Percentiles rank a stretch among this genome's conserved stretches.
Evolutionary conservation across 805 yeast genomes (phyloP).

Genomic region (Pichia membranifaciens): DNA sequence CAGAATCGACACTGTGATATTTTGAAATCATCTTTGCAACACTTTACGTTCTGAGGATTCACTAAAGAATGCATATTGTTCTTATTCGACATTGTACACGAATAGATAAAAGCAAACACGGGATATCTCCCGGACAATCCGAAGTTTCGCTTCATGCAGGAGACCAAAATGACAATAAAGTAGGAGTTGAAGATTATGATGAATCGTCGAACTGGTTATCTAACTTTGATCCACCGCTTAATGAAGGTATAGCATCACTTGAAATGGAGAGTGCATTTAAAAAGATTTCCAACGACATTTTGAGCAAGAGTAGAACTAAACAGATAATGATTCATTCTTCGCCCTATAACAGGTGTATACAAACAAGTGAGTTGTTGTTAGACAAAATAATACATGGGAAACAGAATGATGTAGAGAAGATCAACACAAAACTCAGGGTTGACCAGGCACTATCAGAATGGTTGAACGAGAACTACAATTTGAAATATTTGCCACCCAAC

Average conservation of each 20-base stretch:
- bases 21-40: neutral
- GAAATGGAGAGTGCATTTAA: conserved; percentile 28
- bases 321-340: conserved; percentile 33
- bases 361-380: conserved; percentile 32
- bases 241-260: conserved; percentile 18
- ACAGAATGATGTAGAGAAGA: conserved; percentile 1
- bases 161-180: neutral
- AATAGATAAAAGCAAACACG: conserved; percentile 24
- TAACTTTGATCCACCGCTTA: conserved; percentile 33
- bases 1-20: no score
- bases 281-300: conserved; percentile 22
- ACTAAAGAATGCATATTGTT: conserved; percentile 27
- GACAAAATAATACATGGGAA: conserved; percentile 15
- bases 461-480: conserved; percentile 37
- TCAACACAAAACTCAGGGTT: conserved; percentile 26
- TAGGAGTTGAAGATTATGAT: neutral
- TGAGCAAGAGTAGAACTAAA: conserved; percentile 12
- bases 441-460: conserved; percentile 41
- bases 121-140: conserved; percentile 12
- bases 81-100: conserved; percentile 31
- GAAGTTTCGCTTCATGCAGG: neutral
- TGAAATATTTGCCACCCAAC: conserved; percentile 38
- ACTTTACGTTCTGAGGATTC: neutral
- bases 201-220: conserved; percentile 31
- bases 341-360: conserved; percentile 40